Conservation (phyloP, 805 yeast species). For the Yamadazyma kitorensis region DNA sequence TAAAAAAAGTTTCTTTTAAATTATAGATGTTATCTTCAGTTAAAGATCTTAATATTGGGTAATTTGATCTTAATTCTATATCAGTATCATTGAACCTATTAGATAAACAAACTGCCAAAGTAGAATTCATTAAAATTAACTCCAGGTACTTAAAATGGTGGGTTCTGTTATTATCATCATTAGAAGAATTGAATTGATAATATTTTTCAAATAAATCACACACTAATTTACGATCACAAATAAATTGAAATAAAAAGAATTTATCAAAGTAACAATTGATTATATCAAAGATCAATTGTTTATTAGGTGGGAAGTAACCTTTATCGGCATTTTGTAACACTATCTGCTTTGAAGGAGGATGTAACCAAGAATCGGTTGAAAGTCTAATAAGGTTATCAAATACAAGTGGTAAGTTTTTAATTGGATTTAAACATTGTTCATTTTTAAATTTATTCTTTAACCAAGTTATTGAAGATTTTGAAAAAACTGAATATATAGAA, state of each 20-base stretch:
- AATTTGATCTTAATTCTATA: constrained; percentile 9
- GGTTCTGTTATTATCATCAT: neutral
- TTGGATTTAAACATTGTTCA: constrained; percentile 20
- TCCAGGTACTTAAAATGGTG: constrained; percentile 23
- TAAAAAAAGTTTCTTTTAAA: constrained; percentile 17
- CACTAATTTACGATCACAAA: constrained; percentile 14
- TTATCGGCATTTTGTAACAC: constrained; percentile 14
- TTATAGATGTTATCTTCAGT: constrained; percentile 12
- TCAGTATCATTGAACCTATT: constrained; percentile 13
- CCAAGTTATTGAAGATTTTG: constrained; percentile 29
- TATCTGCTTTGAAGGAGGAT: constrained; percentile 11
- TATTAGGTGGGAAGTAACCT: constrained; percentile 13
- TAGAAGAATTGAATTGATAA: constrained; percentile 11
- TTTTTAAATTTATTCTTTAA: constrained; percentile 20
- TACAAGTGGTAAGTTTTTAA: constrained; percentile 23
- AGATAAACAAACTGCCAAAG: constrained; percentile 22
- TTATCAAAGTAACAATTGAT: constrained; percentile 19
- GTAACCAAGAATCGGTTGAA: constrained; percentile 12
- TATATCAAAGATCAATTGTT: constrained; percentile 22
- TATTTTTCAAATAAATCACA: constrained; percentile 22
- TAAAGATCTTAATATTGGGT: constrained; percentile 8
- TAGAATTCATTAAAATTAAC: constrained; percentile 28
- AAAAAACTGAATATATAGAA: constrained; percentile 27
- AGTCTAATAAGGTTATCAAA: constrained; percentile 16
- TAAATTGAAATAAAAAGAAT: constrained; percentile 15